Evolutionary conservation across 129 eudicot genomes (phyloP), one percentile per base, ranked within the genome.

Genomic region (Chrysanthemum makinoi): DNA sequence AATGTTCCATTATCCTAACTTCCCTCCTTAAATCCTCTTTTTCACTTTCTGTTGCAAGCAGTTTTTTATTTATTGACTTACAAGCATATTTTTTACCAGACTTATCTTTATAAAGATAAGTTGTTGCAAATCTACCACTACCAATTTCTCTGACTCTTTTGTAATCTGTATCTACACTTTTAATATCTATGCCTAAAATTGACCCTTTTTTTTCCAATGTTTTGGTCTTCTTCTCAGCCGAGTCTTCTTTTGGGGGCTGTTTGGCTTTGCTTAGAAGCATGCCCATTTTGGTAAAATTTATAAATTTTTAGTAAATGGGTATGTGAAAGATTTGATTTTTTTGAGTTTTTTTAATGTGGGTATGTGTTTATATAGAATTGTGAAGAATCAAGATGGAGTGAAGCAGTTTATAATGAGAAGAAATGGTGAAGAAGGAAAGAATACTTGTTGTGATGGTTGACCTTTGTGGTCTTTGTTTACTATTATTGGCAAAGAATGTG

Each of bases 1-100:
- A 71, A 71, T 77, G 86, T 77, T 88, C 81, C 98, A 92, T 86
- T 7, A 92, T 79, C 69, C 26, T 86, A 67, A 89, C 82, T 67
- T 88, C 98, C 14, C 95, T 83, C 72, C 67, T 83, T 87, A 92
- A 65, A 68, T 89, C 95, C 54, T 86, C 85, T 70, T 85, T 92
- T 72, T 92, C 96, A 22, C 76, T 72, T 49, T 70, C 80, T 5
- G 91, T 86, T 33, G 80, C 91, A 50, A 92, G 86, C 77, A 81
- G 85, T 81, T 49, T 85, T 58, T 92, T 92, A 0, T 88, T 74
- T 26, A 92, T 88, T 2, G 88, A 76, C 52, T 92, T 92, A 74
- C 98, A 92, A 30, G 98, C 98, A 72, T 61, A 92, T 44, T 89
- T 83, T 33, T 70, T 72, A 3, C 91, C 87, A 1, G 73, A 73